Conservation (phyloP, 306 rosid species). For the Fragaria vesca region DNA sequence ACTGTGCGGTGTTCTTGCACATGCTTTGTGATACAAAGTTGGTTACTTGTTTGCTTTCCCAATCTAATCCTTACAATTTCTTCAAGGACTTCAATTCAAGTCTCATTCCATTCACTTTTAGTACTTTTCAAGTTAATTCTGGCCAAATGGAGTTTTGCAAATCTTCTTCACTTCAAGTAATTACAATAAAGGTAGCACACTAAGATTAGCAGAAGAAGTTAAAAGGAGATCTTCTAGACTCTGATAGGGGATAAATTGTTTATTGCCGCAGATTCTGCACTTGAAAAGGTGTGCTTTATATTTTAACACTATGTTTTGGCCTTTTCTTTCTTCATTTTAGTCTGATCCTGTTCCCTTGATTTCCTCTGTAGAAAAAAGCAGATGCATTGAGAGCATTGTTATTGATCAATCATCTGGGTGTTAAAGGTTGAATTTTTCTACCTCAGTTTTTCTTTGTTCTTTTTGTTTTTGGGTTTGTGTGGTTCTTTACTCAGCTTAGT, state of each 20-base stretch:
- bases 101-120: slow-evolving; percentile 7
- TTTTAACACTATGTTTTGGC: not conserved
- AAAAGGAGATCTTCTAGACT: slow-evolving; percentile 16
- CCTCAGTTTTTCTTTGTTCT: not conserved
- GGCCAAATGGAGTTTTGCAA: not conserved
- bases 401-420: not conserved
- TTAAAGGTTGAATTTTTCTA: not conserved
- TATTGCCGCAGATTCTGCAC: slow-evolving; percentile 3
- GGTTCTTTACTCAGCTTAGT: not conserved
- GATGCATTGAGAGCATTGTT: not conserved
- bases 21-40: not conserved
- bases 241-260: not conserved
- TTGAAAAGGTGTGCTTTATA: not conserved
- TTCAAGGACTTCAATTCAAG: not conserved
- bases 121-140: slow-evolving; percentile 8
- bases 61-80: not conserved
- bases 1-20: slow-evolving; percentile 10
- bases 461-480: not conserved
- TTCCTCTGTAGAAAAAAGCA: not conserved
- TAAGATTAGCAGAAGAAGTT: not conserved
- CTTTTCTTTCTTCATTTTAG: not conserved
- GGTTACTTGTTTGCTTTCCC: slow-evolving; percentile 13
- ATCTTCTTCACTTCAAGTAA: not conserved
- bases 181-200: not conserved
- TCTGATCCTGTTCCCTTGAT: slow-evolving; percentile 2